phyloP scores from a whole-genome alignment of 1,139 yeast genomes.

The Diutina rugosa region DNA sequence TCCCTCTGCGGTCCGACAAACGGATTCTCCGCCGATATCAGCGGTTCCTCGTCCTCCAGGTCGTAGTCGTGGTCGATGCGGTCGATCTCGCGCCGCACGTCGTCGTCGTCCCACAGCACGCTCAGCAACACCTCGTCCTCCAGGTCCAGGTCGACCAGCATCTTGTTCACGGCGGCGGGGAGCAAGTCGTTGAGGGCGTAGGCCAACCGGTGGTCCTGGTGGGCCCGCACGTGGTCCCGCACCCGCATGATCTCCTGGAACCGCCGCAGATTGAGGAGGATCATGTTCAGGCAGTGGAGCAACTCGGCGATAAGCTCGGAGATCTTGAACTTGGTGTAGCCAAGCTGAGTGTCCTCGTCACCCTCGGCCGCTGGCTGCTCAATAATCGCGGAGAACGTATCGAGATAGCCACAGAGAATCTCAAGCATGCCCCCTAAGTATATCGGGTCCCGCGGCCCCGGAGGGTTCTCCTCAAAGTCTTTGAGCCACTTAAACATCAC shows the following conservation, averaged over 20 bases:
- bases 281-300: constrained; percentile 37
- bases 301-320: constrained; percentile 34
- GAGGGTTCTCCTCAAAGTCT: constrained; percentile 36
- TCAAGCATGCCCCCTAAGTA: constrained; percentile 32
- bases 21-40: constrained; percentile 33
- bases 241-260: constrained; percentile 21
- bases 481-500: constrained; percentile 36
- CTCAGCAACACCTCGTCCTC: constrained; percentile 26
- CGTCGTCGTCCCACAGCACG: not conserved
- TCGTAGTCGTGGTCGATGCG: constrained; percentile 10
- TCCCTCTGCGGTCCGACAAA: constrained; percentile 31
- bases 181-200: constrained; percentile 17
- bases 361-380: constrained; percentile 6
- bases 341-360: constrained; percentile 12
- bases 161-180: not conserved
- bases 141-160: constrained; percentile 11
- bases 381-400: constrained; percentile 10
- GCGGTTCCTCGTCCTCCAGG: constrained; percentile 35
- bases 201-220: constrained; percentile 16
- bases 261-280: constrained; percentile 27
- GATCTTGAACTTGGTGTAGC: constrained; percentile 30
- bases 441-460: constrained; percentile 33
- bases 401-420: constrained; percentile 26
- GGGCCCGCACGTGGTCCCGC: constrained; percentile 23
- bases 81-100: not conserved